Evolutionary conservation across 345 rosid genomes (phyloP).

Genomic region (Psidium guajava): DNA sequence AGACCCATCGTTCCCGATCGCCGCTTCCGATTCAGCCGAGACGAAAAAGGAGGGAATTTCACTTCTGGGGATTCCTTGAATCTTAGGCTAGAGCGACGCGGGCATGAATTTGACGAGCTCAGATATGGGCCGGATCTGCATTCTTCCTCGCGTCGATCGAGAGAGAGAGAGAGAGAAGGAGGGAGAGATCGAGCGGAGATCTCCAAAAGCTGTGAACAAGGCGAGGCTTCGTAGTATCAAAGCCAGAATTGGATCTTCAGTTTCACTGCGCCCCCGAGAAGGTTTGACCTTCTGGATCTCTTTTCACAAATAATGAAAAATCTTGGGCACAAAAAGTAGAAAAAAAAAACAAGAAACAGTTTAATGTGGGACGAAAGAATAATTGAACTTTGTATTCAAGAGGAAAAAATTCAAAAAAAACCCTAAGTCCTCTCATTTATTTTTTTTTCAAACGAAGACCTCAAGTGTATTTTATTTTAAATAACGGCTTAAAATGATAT

Average conservation of each 20-base stretch:
- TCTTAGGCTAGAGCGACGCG: not conserved
- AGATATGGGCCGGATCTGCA: not conserved
- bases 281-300: not conserved
- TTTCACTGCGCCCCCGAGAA: not conserved
- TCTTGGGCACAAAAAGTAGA: not conserved
- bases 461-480: too few species aligned
- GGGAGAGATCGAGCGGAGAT: slow-evolving; percentile 1
- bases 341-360: not conserved
- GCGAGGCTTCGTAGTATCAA: not conserved
- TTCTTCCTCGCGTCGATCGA: not conserved
- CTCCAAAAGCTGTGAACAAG: not conserved
- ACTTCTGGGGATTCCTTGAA: not conserved
- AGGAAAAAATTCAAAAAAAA: not conserved
- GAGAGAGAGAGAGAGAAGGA: not conserved
- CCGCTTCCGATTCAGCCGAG: not conserved
- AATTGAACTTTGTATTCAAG: not conserved
- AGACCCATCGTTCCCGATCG: slow-evolving; percentile 19
- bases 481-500: too few species aligned
- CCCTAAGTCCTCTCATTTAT: too few species aligned
- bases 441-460: too few species aligned
- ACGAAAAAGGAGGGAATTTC: not conserved
- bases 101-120: not conserved
- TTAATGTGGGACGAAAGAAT: not conserved
- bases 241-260: not conserved
- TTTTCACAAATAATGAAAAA: not conserved